phyloP scores from a whole-genome alignment of 2,329 filamentous ascomycete species.

The Elsinoe fawcettii region DNA sequence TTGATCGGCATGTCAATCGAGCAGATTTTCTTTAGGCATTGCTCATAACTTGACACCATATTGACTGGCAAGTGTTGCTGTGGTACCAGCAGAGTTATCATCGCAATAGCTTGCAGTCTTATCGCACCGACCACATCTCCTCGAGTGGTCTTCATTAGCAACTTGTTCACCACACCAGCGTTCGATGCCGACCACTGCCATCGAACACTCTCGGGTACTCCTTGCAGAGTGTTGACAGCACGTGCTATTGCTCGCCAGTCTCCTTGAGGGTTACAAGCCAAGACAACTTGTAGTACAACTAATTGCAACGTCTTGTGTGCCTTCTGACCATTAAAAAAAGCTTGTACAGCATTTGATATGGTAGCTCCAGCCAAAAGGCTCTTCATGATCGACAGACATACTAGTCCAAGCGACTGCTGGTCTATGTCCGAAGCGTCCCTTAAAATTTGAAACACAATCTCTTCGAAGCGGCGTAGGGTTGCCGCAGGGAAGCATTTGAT shows the following conservation, averaged over 20 bases:
- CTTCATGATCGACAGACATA: constrained; percentile 33
- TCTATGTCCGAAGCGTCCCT: constrained; percentile 21
- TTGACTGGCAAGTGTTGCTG: neutral
- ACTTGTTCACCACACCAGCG: constrained; percentile 25
- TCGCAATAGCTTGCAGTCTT: neutral
- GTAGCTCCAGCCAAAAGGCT: constrained; percentile 19
- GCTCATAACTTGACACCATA: neutral
- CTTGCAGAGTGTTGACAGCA: constrained; percentile 26
- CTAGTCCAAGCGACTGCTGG: constrained; percentile 28
- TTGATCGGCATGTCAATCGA: neutral
- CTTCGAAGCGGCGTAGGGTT: constrained; percentile 25
- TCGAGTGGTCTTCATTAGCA: constrained; percentile 28
- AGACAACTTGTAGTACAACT: constrained; percentile 27
- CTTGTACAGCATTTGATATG: constrained; percentile 22
- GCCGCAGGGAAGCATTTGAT: constrained; percentile 25
- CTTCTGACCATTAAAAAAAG: constrained; percentile 29
- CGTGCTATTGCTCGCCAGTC: constrained; percentile 22
- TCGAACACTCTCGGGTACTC: constrained; percentile 23
- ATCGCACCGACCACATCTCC: constrained; percentile 12
- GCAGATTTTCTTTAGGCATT: neutral
- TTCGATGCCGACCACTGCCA: constrained; percentile 29
- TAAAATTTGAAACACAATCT: constrained; percentile 28
- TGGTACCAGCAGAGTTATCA: neutral
- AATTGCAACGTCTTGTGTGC: constrained; percentile 30
- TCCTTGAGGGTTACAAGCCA: constrained; percentile 22